Evolutionary conservation across 1,284 basidiomycete genomes (phyloP).

Genomic region (Ganoderma multipileum): DNA sequence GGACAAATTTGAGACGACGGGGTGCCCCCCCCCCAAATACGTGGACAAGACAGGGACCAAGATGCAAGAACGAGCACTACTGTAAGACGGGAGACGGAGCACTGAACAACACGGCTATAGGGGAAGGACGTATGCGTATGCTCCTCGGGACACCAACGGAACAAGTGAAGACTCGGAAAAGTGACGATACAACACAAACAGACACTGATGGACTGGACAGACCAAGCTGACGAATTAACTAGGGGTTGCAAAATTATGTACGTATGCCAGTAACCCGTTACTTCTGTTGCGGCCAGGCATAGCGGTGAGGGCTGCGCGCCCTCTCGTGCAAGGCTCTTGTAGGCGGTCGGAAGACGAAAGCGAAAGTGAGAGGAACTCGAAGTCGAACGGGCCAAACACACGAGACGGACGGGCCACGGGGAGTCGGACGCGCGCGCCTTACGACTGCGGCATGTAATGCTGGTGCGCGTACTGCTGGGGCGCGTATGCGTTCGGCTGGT

Average conservation of each 20-base stretch:
- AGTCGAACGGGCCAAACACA: conserved; percentile 1
- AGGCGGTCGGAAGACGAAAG: conserved; percentile 2
- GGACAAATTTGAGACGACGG: no score
- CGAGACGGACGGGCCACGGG: no score
- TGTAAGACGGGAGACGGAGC: not conserved
- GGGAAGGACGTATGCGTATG: not conserved
- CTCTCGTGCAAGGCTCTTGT: conserved; percentile 2
- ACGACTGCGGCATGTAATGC: conserved; percentile 11
- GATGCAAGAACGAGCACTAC: no score
- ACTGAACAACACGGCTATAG: not conserved
- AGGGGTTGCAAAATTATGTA: conserved; percentile 19
- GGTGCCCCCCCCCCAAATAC: no score
- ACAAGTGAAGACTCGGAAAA: conserved; percentile 1
- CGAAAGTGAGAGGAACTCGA: conserved; percentile 2
- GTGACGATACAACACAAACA: not conserved
- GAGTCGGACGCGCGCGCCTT: not conserved
- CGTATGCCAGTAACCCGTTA: conserved; percentile 17
- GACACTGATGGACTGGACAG: not conserved
- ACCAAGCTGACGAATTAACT: not conserved
- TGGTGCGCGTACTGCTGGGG: conserved; percentile 20
- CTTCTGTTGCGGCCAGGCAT: conserved; percentile 19
- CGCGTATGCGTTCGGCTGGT: conserved; percentile 16
- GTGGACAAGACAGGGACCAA: no score
- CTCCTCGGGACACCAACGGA: not conserved
- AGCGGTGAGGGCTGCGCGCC: not conserved